A percentile compares a stretch with the other conserved stretches of the same genome.
These are phyloP conservation scores for Pilatotrama ljubarskyi DNA, from an alignment of 768 basidiomycete genomes.

Conservation along the genomic window DNA sequence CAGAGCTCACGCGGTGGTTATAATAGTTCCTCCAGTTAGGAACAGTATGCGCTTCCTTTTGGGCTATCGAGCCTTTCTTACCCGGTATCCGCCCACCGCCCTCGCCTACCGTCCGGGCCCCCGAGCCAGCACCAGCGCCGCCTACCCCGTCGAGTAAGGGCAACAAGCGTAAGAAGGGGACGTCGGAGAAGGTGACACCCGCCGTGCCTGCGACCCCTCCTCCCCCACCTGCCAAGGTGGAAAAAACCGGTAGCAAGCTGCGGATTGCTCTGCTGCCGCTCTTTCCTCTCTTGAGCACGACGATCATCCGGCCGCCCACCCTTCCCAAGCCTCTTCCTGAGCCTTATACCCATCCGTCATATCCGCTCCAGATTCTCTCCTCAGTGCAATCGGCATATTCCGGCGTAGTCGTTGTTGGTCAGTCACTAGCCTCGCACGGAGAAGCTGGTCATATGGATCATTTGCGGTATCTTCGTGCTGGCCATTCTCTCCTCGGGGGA, in stretches of 20 bases:
- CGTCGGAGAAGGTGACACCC: not conserved
- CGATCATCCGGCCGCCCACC: constrained; percentile 51
- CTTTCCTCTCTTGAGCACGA: constrained; percentile 37
- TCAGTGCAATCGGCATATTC: constrained; percentile 66
- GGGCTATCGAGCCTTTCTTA: constrained; percentile 20
- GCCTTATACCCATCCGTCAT: constrained; percentile 52
- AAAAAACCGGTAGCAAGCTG: not conserved
- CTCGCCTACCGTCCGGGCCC: not conserved
- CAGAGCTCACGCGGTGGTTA: not conserved
- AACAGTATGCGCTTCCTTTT: constrained; percentile 14
- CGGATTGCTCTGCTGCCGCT: constrained; percentile 24
- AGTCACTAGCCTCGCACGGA: constrained; percentile 45
- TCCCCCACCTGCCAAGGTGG: not conserved
- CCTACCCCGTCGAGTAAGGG: constrained; percentile 3
- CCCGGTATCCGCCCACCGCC: constrained; percentile 6
- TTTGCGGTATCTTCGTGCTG: constrained; percentile 49
- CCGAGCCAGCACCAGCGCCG: not conserved
- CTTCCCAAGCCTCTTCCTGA: constrained; percentile 53
- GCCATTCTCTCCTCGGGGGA: constrained; percentile 60
- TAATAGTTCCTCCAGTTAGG: constrained; percentile 22
- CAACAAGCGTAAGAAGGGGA: constrained; percentile 10
- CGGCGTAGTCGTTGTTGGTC: constrained; percentile 81
- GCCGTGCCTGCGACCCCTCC: not conserved
- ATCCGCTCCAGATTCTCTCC: constrained; percentile 65
- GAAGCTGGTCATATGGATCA: constrained; percentile 30